phyloP scores from a whole-genome alignment of 768 basidiomycete species.

The Astraeus odoratus region DNA sequence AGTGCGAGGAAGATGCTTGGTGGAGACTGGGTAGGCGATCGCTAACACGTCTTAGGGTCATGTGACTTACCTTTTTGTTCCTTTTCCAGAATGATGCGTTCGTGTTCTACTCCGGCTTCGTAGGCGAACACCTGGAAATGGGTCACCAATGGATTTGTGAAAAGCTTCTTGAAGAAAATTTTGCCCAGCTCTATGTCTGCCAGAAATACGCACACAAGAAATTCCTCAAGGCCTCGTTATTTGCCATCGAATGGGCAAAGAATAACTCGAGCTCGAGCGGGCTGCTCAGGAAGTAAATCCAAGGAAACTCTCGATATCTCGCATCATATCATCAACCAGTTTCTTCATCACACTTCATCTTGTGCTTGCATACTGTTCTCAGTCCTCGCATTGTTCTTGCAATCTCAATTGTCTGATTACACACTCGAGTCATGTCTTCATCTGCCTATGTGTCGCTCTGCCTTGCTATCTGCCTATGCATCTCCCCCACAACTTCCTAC shows the following conservation, averaged over 20 bases:
- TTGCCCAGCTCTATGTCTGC: constrained; percentile 82
- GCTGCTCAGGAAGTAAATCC: constrained; percentile 25
- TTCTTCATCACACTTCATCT: constrained; percentile 18
- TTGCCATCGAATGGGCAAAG: constrained; percentile 71
- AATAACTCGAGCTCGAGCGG: constrained; percentile 35
- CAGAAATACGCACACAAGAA: constrained; percentile 98
- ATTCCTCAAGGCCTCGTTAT: constrained; percentile 86
- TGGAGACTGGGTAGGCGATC: constrained; percentile 84
- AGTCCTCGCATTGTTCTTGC: constrained; percentile 25
- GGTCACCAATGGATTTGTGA: constrained; percentile 81
- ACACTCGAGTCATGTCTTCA: constrained; percentile 31
- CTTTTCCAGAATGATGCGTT: constrained; percentile 74
- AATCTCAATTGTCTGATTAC: constrained; percentile 34
- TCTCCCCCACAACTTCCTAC: constrained; percentile 12
- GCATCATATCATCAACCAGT: constrained; percentile 16
- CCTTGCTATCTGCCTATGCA: constrained; percentile 33
- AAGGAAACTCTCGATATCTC: constrained; percentile 1
- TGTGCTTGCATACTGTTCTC: constrained; percentile 32
- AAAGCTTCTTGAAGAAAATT: constrained; percentile 72
- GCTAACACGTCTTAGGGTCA: constrained; percentile 14
- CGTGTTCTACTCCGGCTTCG: constrained; percentile 88
- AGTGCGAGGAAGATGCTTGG: constrained; percentile 89
- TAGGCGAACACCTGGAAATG: constrained; percentile 77
- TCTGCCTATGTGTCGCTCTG: constrained; percentile 30
- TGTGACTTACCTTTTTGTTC: constrained; percentile 27